Evolutionary conservation across 176 grass and related monocot genomes (phyloP).

Genomic region (Puya raimondii): DNA sequence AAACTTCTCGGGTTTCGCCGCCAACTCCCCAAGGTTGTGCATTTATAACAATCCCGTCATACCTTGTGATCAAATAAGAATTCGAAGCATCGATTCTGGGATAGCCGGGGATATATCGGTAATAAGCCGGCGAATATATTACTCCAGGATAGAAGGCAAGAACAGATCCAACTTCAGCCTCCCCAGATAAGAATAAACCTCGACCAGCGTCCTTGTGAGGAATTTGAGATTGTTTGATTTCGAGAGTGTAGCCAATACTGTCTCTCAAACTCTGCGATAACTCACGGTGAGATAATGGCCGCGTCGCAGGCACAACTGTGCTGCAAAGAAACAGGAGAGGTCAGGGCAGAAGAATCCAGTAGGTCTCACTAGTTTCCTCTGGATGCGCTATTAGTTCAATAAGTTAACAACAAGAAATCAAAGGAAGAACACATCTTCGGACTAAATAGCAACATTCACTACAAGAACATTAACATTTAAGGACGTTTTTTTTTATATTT

Average conservation of each 20-base stretch:
- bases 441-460: no score
- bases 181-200: slow-evolving; percentile 71
- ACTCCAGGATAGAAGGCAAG: slow-evolving; percentile 84
- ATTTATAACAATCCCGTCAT: slow-evolving; percentile 80
- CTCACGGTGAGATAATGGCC: slow-evolving; percentile 38
- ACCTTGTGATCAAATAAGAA: slow-evolving; percentile 80
- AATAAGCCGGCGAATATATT: slow-evolving; percentile 91
- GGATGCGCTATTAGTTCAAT: neutral
- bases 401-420: no score
- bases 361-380: neutral
- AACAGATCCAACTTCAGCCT: slow-evolving; percentile 54
- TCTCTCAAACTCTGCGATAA: slow-evolving; percentile 60
- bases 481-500: no score
- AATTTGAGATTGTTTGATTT: slow-evolving; percentile 61
- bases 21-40: slow-evolving; percentile 72
- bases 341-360: slow-evolving; percentile 10
- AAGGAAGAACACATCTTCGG: no score
- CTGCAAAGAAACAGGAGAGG: slow-evolving; percentile 37
- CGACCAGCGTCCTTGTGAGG: slow-evolving; percentile 82
- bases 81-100: slow-evolving; percentile 76
- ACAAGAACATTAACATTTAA: no score
- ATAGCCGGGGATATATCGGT: slow-evolving; percentile 83
- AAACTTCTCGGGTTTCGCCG: slow-evolving; percentile 56
- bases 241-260: slow-evolving; percentile 58
- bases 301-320: slow-evolving; percentile 60